Percentiles rank a stretch among this genome's conserved stretches.
phyloP scores from a whole-genome alignment of 1,139 yeast genomes.

The Tardiomyces depauwii region DNA sequence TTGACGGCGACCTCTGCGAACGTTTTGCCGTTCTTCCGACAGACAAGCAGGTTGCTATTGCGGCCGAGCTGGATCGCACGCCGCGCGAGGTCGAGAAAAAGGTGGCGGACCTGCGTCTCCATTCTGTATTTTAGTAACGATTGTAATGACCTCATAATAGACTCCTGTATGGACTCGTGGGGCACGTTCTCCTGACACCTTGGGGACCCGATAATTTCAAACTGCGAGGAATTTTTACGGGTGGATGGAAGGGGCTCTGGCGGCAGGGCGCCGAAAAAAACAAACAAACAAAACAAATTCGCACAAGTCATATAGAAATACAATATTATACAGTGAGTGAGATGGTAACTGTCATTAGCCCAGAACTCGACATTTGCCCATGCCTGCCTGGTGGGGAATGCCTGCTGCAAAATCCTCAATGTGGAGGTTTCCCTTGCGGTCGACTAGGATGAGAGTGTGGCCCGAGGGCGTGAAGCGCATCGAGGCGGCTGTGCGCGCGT shows the following conservation, averaged over 20 bases:
- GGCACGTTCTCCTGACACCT: no score
- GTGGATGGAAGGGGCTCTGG: no score
- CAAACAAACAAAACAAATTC: neutral
- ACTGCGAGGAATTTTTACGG: no score
- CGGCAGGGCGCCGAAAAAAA: no score
- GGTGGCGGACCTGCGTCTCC: slow-evolving; percentile 45
- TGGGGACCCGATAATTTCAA: no score
- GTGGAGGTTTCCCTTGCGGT: slow-evolving; percentile 67
- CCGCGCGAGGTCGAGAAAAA: slow-evolving; percentile 51
- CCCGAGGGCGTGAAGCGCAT: slow-evolving; percentile 71
- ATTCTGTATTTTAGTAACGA: slow-evolving; percentile 29
- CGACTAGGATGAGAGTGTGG: slow-evolving; percentile 62
- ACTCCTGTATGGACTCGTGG: no score
- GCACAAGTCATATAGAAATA: neutral
- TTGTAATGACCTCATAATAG: neutral
- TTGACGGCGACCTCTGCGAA: slow-evolving; percentile 87
- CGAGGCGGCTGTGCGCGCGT: slow-evolving; percentile 59
- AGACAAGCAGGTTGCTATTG: slow-evolving; percentile 36
- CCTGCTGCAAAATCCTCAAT: slow-evolving; percentile 87
- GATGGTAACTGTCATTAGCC: slow-evolving; percentile 8
- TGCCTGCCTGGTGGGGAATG: slow-evolving; percentile 65
- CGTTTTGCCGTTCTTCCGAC: slow-evolving; percentile 32
- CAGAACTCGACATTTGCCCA: slow-evolving; percentile 45
- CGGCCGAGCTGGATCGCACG: slow-evolving; percentile 42
- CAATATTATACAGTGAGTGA: no score